Percentiles rank a stretch among this genome's conserved stretches.
phyloP scores from a whole-genome alignment of 2,329 filamentous ascomycete genomes.

The Fulvia fulva region DNA sequence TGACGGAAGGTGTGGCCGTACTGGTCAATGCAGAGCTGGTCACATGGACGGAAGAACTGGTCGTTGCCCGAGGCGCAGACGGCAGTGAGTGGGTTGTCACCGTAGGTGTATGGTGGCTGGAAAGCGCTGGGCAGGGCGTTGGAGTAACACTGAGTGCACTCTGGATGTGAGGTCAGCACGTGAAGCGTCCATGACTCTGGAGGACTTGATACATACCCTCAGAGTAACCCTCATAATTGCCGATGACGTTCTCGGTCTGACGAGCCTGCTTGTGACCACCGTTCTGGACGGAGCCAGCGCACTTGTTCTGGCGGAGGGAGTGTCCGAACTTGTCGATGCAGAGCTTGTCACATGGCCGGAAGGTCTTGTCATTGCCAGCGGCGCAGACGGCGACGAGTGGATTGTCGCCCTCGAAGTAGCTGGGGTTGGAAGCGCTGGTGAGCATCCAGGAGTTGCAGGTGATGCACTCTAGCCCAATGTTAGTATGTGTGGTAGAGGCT shows the following conservation, averaged over 20 bases:
- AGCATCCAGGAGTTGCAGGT: neutral
- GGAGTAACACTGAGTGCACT: neutral
- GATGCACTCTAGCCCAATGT: neutral
- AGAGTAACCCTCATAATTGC: neutral
- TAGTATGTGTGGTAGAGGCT: neutral
- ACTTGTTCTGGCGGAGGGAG: neutral
- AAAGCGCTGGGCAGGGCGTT: neutral
- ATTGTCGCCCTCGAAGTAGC: neutral
- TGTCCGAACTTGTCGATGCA: neutral
- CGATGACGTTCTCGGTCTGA: neutral
- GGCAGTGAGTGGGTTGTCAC: neutral
- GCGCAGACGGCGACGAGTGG: neutral
- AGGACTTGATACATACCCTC: neutral
- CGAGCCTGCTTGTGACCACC: too few relatives aligned
- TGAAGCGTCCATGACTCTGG: neutral
- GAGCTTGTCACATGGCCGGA: neutral
- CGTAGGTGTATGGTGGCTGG: neutral
- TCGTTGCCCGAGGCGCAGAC: neutral
- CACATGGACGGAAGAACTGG: neutral
- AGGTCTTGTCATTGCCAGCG: neutral
- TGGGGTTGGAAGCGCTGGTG: neutral
- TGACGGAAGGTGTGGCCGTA: neutral
- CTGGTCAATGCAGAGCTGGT: neutral
- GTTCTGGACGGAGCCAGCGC: neutral
- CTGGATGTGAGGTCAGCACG: neutral